Evolutionary conservation across 768 basidiomycete species (phyloP).

Genomic region (Auriscalpium microsporum): DNA sequence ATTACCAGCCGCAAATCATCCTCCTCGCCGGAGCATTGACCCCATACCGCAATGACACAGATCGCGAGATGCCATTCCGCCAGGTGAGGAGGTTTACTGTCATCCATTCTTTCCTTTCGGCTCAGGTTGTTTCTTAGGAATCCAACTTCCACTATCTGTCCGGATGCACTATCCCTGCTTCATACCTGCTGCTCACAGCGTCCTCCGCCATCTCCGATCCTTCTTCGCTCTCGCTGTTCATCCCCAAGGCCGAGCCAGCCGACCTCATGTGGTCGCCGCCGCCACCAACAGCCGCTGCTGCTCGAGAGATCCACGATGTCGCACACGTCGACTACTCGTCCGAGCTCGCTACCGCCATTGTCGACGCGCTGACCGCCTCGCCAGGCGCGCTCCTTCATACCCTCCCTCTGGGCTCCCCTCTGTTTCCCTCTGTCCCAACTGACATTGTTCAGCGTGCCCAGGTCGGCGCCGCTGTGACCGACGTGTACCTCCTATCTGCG

Average conservation of each 20-base stretch:
- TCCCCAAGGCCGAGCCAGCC: conserved; percentile 63
- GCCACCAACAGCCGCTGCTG: conserved; percentile 59
- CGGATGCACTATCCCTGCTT: conserved; percentile 67
- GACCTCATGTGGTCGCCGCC: conserved; percentile 88
- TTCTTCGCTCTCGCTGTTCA: conserved; percentile 57
- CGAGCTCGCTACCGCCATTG: conserved; percentile 38
- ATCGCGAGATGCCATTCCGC: conserved; percentile 68
- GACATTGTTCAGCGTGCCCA: conserved; percentile 31
- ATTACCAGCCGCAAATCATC: conserved; percentile 54
- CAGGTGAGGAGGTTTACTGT: conserved; percentile 24
- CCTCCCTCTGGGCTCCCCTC: conserved; percentile 42
- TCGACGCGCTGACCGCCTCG: conserved; percentile 36
- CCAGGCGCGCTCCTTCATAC: conserved; percentile 59
- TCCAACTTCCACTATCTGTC: conserved; percentile 87
- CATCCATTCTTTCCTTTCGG: conserved; percentile 14
- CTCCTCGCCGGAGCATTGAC: conserved; percentile 58
- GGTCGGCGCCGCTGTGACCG: conserved; percentile 34
- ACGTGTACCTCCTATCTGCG: conserved; percentile 62
- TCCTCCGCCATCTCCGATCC: conserved; percentile 35
- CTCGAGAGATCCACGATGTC: conserved; percentile 46
- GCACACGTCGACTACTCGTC: conserved; percentile 47
- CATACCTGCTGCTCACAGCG: conserved; percentile 55
- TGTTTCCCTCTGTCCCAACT: conserved; percentile 43
- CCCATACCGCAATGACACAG: conserved; percentile 72
- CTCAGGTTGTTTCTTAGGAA: conserved; percentile 33